These are phyloP conservation scores for Ustilago vetiveriae DNA, from an alignment of 1,284 basidiomycete species.

Conservation along the genomic window DNA sequence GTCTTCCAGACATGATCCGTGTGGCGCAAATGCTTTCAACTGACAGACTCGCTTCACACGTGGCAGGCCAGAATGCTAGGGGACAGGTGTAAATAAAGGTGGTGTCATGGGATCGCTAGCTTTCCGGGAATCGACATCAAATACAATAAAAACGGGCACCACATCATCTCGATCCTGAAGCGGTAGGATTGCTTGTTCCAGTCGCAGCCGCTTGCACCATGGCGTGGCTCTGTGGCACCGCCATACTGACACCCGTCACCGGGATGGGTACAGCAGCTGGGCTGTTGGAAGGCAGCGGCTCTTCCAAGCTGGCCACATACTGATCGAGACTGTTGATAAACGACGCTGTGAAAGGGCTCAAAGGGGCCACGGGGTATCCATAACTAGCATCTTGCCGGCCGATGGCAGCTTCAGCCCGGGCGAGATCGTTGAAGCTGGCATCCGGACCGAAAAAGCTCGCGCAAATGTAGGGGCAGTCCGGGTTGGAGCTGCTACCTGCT, in stretches of 20 bases:
- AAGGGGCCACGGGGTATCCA: constrained; percentile 33
- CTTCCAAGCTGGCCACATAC: constrained; percentile 44
- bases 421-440: constrained; percentile 40
- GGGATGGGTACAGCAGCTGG: constrained; percentile 10
- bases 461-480: constrained; percentile 37
- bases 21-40: background rate
- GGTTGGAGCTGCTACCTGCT: constrained; percentile 11
- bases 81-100: too few relatives aligned
- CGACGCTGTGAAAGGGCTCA: constrained; percentile 39
- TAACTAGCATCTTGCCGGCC: constrained; percentile 41
- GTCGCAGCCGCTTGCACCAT: constrained; percentile 16
- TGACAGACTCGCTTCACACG: background rate
- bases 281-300: constrained; percentile 32
- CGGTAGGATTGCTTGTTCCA: background rate
- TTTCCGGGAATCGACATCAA: background rate
- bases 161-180: constrained; percentile 1
- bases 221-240: constrained; percentile 25
- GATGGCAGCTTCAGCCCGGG: constrained; percentile 36
- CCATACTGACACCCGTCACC: constrained; percentile 9
- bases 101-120: background rate
- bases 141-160: background rate
- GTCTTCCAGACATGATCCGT: too few relatives aligned
- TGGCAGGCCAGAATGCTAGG: too few relatives aligned
- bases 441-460: constrained; percentile 44
- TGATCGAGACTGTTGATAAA: constrained; percentile 47